Percentiles rank a stretch among this genome's conserved stretches.
These are phyloP conservation scores for Aspergillus fischeri DNA, from an alignment of 2,329 filamentous ascomycete genomes.

Conservation along the genomic window DNA sequence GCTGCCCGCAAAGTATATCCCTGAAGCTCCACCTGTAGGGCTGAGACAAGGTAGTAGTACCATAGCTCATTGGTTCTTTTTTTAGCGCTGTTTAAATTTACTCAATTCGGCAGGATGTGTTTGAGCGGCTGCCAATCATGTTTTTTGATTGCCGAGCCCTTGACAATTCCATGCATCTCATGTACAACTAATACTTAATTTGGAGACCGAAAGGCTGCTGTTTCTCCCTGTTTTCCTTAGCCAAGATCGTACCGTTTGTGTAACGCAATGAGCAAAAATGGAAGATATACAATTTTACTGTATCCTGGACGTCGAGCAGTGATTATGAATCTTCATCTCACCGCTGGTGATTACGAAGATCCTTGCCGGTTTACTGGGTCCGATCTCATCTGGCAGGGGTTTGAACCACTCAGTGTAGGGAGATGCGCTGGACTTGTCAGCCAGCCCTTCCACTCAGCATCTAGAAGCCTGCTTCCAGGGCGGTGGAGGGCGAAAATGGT, in stretches of 20 bases:
- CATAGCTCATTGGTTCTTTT: not conserved
- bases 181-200: not conserved
- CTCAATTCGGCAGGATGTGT: not conserved
- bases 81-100: too few species aligned
- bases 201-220: not conserved
- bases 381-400: not conserved
- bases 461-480: not conserved
- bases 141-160: not conserved
- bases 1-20: not conserved
- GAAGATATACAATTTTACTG: not conserved
- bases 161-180: not conserved
- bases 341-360: not conserved
- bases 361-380: not conserved
- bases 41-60: not conserved
- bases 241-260: not conserved
- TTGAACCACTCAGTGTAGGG: not conserved
- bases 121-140: not conserved
- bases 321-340: not conserved
- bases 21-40: not conserved
- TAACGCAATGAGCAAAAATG: not conserved
- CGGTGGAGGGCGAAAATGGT: not conserved
- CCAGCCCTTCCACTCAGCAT: not conserved
- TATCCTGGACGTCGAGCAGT: not conserved
- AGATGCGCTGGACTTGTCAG: not conserved
- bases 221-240: not conserved